Evolutionary conservation across 129 eudicot genomes (phyloP).

Genomic region (Helianthus tuberosus): DNA sequence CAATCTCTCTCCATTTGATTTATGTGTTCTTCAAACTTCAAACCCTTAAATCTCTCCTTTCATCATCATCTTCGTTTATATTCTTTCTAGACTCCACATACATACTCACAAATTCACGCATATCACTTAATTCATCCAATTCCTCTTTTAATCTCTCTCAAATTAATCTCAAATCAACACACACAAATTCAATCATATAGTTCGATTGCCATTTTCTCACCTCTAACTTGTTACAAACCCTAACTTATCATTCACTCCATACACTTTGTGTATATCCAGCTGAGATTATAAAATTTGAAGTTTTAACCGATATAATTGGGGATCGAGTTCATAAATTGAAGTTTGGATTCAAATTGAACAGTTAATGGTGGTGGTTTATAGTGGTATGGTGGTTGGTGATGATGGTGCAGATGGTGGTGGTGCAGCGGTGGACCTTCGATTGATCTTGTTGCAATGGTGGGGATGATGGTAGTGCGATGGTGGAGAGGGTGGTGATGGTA

Average conservation of each 20-base stretch:
- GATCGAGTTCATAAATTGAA: conserved; percentile 29
- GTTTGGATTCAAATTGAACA: conserved; percentile 27
- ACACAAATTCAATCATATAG: conserved; percentile 15
- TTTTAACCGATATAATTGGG: conserved; percentile 6
- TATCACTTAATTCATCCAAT: conserved; percentile 25
- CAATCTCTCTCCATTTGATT: too few species aligned
- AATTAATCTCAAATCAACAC: conserved; percentile 28
- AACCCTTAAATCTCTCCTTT: conserved; percentile 17
- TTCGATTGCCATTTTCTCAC: conserved; percentile 24
- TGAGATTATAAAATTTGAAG: conserved; percentile 5
- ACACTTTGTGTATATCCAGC: not conserved
- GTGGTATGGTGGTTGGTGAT: too few species aligned
- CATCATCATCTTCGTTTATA: not conserved
- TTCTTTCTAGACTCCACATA: conserved; percentile 25
- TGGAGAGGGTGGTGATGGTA: too few species aligned
- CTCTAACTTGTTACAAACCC: conserved; percentile 28
- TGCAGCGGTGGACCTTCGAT: too few species aligned
- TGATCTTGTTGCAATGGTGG: too few species aligned
- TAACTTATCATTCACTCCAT: conserved; percentile 26
- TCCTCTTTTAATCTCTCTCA: conserved; percentile 33
- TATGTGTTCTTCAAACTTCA: conserved; percentile 6
- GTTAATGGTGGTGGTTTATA: conserved; percentile 26
- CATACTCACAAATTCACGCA: conserved; percentile 20
- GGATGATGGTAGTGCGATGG: too few species aligned
- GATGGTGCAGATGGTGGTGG: too few species aligned